Conservation (phyloP, 352 stramenopile species). For the Globisporangium acanthophoron region DNA sequence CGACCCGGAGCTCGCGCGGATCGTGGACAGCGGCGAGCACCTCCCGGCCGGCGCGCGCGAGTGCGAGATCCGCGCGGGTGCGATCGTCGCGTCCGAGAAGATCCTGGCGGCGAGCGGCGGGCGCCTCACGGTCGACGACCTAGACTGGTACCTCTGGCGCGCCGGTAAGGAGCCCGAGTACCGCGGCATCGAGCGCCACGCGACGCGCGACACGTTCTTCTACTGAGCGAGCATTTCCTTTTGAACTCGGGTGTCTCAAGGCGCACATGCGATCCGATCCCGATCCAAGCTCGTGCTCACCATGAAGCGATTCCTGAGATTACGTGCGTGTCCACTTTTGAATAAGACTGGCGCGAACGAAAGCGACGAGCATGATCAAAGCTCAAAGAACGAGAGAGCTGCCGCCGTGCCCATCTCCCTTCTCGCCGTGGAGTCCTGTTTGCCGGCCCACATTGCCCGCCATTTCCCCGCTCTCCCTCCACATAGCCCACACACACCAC, state of each 20-base stretch:
- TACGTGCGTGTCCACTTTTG: neutral
- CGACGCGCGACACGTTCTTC: conserved; percentile 65
- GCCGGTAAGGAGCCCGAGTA: conserved; percentile 70
- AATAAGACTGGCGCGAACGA: neutral
- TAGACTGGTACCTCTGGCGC: conserved; percentile 74
- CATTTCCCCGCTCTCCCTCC: no score
- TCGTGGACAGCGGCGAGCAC: conserved; percentile 44
- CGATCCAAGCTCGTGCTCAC: no score
- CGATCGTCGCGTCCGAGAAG: conserved; percentile 59
- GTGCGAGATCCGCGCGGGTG: conserved; percentile 60
- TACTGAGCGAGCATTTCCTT: conserved; percentile 24
- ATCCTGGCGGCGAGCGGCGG: conserved; percentile 56
- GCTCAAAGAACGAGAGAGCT: no score
- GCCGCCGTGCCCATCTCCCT: no score
- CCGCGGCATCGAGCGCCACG: conserved; percentile 59
- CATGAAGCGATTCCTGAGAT: no score
- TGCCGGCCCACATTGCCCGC: no score
- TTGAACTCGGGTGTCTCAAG: no score
- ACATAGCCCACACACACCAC: no score
- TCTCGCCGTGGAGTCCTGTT: no score
- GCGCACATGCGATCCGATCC: no score
- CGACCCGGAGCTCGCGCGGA: conserved; percentile 33
- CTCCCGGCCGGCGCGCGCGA: conserved; percentile 39
- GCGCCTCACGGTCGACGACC: conserved; percentile 30
- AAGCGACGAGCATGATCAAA: neutral